phyloP scores from a whole-genome alignment of 177 flowering plant species.

The Vitis hybrid region DNA sequence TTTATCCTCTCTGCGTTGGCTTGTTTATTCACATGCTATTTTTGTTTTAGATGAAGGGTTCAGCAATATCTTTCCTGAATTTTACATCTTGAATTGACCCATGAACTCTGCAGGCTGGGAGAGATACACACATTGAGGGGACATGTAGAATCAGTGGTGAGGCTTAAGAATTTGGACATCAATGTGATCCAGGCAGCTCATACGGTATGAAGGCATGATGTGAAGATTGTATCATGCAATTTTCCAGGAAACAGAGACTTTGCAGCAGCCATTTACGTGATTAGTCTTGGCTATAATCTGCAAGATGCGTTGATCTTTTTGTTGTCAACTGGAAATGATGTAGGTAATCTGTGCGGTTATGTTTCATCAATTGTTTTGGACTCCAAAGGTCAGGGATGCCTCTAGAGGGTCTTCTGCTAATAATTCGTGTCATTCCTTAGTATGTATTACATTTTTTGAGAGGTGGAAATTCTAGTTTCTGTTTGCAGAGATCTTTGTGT shows the following conservation, averaged over 20 bases:
- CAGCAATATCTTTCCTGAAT: not conserved
- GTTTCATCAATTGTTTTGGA: constrained; percentile 8
- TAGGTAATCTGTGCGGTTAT: not conserved
- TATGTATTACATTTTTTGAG: constrained; percentile 1
- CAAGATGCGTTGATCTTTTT: not conserved
- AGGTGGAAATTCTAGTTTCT: constrained; percentile 6
- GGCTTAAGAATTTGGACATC: constrained; percentile 67
- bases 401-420: not conserved
- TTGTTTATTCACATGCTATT: not conserved
- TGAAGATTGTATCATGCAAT: not conserved
- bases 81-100: constrained; percentile 2
- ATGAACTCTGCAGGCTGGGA: constrained; percentile 42
- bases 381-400: constrained; percentile 3
- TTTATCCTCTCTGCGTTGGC: not conserved
- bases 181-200: constrained; percentile 58
- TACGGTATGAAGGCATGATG: constrained; percentile 46
- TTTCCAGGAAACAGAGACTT: constrained; percentile 1
- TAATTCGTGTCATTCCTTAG: constrained; percentile 3
- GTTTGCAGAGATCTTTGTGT: constrained; percentile 17
- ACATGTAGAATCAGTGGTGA: constrained; percentile 71
- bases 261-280: not conserved
- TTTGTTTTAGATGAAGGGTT: not conserved
- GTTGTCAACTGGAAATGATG: not conserved
- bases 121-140: constrained; percentile 71
- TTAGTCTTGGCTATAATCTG: constrained; percentile 5